Conservation (phyloP, 2,329 filamentous ascomycete genomes). For the Diaporthe eres region DNA sequence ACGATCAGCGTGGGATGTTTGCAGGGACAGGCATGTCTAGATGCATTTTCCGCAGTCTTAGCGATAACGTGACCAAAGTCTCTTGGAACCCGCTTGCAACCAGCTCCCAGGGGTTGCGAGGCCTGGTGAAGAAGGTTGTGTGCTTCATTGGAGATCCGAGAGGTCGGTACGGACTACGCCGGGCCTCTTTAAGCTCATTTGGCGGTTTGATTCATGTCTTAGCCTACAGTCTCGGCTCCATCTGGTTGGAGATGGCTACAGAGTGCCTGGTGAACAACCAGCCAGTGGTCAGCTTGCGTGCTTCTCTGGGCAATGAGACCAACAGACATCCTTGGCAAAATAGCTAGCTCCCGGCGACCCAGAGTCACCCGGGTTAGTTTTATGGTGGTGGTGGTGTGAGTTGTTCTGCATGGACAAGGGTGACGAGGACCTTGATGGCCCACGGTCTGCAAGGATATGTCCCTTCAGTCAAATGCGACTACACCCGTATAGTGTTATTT, state of each 20-base stretch:
- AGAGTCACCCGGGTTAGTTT: slow-evolving; percentile 6
- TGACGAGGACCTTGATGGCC: slow-evolving; percentile 34
- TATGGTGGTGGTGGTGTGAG: slow-evolving; percentile 21
- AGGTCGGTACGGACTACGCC: background rate
- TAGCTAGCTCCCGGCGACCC: slow-evolving; percentile 9
- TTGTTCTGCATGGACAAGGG: slow-evolving; percentile 33
- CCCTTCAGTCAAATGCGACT: slow-evolving; percentile 9
- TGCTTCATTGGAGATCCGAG: background rate
- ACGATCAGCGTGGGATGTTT: slow-evolving; percentile 3
- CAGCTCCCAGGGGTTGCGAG: background rate
- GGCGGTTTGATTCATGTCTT: background rate
- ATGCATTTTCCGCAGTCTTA: background rate
- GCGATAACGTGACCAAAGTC: background rate
- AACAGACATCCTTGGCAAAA: background rate
- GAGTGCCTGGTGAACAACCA: background rate
- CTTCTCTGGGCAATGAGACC: background rate
- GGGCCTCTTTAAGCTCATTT: background rate
- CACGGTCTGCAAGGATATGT: slow-evolving; percentile 25
- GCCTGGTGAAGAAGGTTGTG: too few species aligned
- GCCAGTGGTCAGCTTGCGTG: background rate
- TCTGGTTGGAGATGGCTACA: background rate
- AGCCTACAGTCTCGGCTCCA: background rate
- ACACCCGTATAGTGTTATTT: background rate
- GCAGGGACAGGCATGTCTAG: background rate
- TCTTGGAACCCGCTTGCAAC: too few species aligned